phyloP scores from a whole-genome alignment of 1,139 yeast species.

The Yamadazyma membranifaciens region DNA sequence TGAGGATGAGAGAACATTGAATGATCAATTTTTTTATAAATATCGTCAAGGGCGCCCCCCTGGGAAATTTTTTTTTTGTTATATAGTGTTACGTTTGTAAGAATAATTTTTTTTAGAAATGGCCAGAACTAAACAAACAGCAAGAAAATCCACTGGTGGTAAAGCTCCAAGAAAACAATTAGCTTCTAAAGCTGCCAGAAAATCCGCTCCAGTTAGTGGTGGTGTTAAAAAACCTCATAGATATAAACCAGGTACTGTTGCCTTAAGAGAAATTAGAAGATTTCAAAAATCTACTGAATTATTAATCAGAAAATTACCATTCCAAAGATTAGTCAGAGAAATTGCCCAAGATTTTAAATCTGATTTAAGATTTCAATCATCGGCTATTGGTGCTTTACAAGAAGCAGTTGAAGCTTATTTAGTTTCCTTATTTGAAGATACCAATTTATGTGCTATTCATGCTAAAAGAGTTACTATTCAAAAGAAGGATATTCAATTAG shows the following conservation, averaged over 20 bases:
- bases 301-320: slow-evolving; percentile 51
- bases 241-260: slow-evolving; percentile 57
- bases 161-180: slow-evolving; percentile 56
- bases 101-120: slow-evolving; percentile 16
- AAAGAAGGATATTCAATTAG: slow-evolving; percentile 54
- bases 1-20: too few relatives aligned
- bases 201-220: slow-evolving; percentile 52
- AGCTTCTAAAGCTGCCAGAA: slow-evolving; percentile 54
- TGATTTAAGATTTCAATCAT: slow-evolving; percentile 51
- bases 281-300: slow-evolving; percentile 53
- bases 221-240: slow-evolving; percentile 56
- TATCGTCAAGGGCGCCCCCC: slow-evolving; percentile 1
- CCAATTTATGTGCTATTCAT: slow-evolving; percentile 54
- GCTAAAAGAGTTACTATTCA: slow-evolving; percentile 55
- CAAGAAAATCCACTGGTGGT: slow-evolving; percentile 56
- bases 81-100: neutral
- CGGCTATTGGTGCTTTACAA: slow-evolving; percentile 53
- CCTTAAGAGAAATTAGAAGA: slow-evolving; percentile 55
- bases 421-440: slow-evolving; percentile 51
- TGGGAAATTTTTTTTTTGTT: slow-evolving; percentile 1
- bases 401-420: slow-evolving; percentile 55
- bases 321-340: slow-evolving; percentile 51
- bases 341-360: slow-evolving; percentile 51
- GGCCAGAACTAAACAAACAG: slow-evolving; percentile 57
- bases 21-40: slow-evolving; percentile 1